These are phyloP conservation scores for Allomyces javanicus DNA, from an alignment of 192 early-diverging fungal species.

Conservation along the genomic window DNA sequence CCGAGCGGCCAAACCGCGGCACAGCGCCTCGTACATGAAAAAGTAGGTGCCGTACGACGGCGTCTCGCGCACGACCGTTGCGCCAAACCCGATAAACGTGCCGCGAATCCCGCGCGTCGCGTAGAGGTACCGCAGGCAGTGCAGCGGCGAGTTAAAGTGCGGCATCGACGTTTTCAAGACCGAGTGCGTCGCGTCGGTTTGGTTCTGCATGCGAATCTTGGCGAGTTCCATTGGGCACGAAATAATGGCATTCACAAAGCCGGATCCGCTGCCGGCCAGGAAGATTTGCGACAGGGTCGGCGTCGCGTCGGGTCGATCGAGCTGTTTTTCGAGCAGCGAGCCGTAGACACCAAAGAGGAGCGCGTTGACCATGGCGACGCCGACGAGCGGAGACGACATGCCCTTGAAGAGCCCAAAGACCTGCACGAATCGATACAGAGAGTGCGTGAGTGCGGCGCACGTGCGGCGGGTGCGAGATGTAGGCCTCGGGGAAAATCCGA, in stretches of 20 bases:
- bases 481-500: no score
- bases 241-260: constrained; percentile 58
- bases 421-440: no score
- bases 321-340: constrained; percentile 30
- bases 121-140: neutral
- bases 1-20: neutral
- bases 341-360: constrained; percentile 69
- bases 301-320: constrained; percentile 19
- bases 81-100: constrained; percentile 64
- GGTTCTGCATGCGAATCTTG: constrained; percentile 71
- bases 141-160: constrained; percentile 1
- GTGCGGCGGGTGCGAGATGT: no score
- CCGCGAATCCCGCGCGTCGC: constrained; percentile 21
- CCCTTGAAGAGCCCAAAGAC: constrained; percentile 64
- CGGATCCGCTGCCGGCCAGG: constrained; percentile 69
- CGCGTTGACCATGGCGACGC: constrained; percentile 69
- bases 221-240: constrained; percentile 88
- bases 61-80: constrained; percentile 55
- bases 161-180: neutral
- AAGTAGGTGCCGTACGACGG: constrained; percentile 38
- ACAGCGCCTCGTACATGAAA: neutral
- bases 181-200: constrained; percentile 22
- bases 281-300: constrained; percentile 51
- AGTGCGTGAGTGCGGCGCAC: no score
- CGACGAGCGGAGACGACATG: constrained; percentile 61